Evolutionary conservation across 148 eudicot genomes (phyloP).

Genomic region (Rhododendron williamsianum): DNA sequence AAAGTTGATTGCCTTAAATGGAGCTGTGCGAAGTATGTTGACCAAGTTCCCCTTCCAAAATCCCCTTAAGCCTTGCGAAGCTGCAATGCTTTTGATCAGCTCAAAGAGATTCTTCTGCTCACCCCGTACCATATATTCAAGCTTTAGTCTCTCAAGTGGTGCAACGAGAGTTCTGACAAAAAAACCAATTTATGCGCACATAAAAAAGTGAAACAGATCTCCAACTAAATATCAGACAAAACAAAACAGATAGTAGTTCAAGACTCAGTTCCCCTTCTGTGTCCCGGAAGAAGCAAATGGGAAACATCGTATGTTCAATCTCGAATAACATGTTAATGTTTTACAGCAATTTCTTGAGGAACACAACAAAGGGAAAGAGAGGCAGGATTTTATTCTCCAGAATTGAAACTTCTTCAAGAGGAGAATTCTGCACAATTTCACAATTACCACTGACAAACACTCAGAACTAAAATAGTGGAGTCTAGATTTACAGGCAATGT

Average conservation of each 20-base stretch:
- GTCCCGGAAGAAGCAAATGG: not conserved
- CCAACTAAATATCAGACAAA: not conserved
- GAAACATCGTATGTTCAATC: not conserved
- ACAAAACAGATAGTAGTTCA: conserved; percentile 4
- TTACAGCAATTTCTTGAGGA: not conserved
- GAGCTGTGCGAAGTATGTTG: conserved; percentile 66
- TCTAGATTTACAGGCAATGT: not conserved
- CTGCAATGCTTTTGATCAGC: conserved; percentile 43
- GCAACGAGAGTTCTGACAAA: conserved; percentile 64
- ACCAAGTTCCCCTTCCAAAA: conserved; percentile 76
- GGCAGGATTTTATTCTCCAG: not conserved
- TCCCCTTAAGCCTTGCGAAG: conserved; percentile 54
- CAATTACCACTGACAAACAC: not conserved
- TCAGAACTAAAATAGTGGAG: not conserved
- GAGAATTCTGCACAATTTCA: not conserved
- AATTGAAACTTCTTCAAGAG: not conserved
- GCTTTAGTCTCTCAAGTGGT: conserved; percentile 72
- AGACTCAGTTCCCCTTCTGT: not conserved
- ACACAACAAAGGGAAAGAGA: not conserved
- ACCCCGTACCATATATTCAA: conserved; percentile 65
- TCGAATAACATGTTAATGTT: not conserved
- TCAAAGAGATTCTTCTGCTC: conserved; percentile 54
- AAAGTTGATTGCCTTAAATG: conserved; percentile 65
- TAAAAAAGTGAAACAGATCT: conserved; percentile 14
- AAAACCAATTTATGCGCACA: conserved; percentile 25